Evolutionary conservation across 441 rosid genomes (phyloP).

Genomic region (Oxalis stricta): DNA sequence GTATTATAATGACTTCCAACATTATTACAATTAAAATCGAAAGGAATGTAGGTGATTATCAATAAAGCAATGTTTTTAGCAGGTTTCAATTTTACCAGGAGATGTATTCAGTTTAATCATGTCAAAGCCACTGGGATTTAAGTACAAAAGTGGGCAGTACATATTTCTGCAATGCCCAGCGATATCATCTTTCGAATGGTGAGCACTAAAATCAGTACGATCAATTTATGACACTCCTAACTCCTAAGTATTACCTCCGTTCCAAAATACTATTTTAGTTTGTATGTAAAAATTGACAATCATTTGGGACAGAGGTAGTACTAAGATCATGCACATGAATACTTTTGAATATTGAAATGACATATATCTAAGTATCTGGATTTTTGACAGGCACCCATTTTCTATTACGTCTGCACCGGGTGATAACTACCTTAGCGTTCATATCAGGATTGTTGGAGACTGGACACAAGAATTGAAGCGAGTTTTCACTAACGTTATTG

Average conservation of each 20-base stretch:
- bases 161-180: constrained; percentile 77
- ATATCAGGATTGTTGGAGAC: constrained; percentile 80
- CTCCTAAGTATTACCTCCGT: too few species aligned
- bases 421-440: constrained; percentile 76
- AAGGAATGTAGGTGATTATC: background rate
- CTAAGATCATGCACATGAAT: too few species aligned
- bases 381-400: constrained; percentile 77
- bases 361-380: too few species aligned
- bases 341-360: background rate
- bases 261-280: too few species aligned
- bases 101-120: constrained; percentile 63
- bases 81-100: constrained; percentile 89
- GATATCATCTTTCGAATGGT: constrained; percentile 91
- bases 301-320: too few species aligned
- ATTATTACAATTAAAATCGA: background rate
- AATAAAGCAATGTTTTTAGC: background rate
- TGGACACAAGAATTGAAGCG: constrained; percentile 83
- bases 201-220: constrained; percentile 11
- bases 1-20: constrained; percentile 14
- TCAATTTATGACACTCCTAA: too few species aligned
- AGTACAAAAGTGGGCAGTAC: constrained; percentile 92
- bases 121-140: constrained; percentile 90
- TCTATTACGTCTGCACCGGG: constrained; percentile 98
- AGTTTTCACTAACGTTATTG: constrained; percentile 48
- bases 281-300: too few species aligned